Percentiles rank a stretch among this genome's conserved stretches.
These are phyloP conservation scores for Harrya chromipes DNA, from an alignment of 768 basidiomycete genomes.

Conservation along the genomic window DNA sequence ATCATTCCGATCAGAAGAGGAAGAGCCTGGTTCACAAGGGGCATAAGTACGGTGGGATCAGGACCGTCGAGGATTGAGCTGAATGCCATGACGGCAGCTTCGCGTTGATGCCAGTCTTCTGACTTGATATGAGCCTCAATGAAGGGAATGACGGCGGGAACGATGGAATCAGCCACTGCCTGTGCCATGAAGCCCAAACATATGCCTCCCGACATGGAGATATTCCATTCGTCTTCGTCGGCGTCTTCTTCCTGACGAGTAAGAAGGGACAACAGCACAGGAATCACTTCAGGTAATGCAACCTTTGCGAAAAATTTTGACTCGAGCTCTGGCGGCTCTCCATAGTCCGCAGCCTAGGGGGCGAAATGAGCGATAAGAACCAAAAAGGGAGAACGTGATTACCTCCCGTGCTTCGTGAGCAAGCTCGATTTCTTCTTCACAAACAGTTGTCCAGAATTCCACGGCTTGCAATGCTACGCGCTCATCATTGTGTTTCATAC, in stretches of 20 bases:
- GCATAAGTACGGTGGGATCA: slow-evolving; percentile 80
- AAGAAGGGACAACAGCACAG: slow-evolving; percentile 84
- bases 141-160: slow-evolving; percentile 93
- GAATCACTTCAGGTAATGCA: slow-evolving; percentile 91
- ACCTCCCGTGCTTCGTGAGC: slow-evolving; percentile 91
- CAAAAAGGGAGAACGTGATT: slow-evolving; percentile 13
- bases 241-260: slow-evolving; percentile 95
- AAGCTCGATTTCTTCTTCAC: slow-evolving; percentile 94
- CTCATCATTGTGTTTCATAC: slow-evolving; percentile 94
- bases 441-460: slow-evolving; percentile 99
- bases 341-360: slow-evolving; percentile 80
- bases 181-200: slow-evolving; percentile 87
- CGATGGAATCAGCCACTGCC: slow-evolving; percentile 87
- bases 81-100: slow-evolving; percentile 98
- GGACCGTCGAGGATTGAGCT: slow-evolving; percentile 98
- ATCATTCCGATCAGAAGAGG: slow-evolving; percentile 96
- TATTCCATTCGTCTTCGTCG: slow-evolving; percentile 98
- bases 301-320: slow-evolving; percentile 92
- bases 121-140: slow-evolving; percentile 95
- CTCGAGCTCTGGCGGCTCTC: slow-evolving; percentile 80
- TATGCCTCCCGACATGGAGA: slow-evolving; percentile 94
- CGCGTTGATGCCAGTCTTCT: slow-evolving; percentile 91
- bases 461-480: slow-evolving; percentile 93
- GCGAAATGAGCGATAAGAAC: slow-evolving; percentile 6
- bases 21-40: slow-evolving; percentile 91